These are phyloP conservation scores for Yamagishiella unicocca DNA, from an alignment of 139 green algal genomes.

Conservation along the genomic window DNA sequence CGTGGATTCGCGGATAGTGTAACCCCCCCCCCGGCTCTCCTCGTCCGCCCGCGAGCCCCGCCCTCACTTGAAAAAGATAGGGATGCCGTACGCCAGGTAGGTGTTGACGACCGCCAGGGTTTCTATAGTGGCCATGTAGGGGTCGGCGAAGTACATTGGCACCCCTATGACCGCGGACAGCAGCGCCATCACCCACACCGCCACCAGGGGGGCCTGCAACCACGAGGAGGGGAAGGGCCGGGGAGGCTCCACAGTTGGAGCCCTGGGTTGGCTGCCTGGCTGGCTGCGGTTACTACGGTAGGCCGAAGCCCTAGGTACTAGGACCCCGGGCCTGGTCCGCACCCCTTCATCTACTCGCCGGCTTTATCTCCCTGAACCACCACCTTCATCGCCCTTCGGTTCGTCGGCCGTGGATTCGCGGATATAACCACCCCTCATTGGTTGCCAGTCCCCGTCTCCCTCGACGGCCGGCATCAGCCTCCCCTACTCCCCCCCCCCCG, in stretches of 20 bases:
- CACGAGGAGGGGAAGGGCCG: background rate
- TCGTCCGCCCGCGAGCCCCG: background rate
- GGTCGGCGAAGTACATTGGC: conserved; percentile 9
- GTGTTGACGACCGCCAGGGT: conserved; percentile 38
- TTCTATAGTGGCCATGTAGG: background rate
- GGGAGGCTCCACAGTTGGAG: background rate
- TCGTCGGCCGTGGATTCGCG: too few species aligned
- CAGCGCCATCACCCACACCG: conserved; percentile 4
- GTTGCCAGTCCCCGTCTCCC: too few species aligned
- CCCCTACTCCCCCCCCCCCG: too few species aligned
- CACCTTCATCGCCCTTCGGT: too few species aligned
- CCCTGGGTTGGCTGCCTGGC: background rate
- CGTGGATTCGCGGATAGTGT: too few species aligned
- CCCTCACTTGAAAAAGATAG: conserved; percentile 25
- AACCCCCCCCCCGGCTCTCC: background rate
- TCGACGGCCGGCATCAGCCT: too few species aligned
- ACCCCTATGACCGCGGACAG: background rate
- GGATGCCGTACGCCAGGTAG: conserved; percentile 32
- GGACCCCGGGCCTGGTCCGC: too few species aligned
- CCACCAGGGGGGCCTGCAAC: background rate
- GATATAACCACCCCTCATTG: too few species aligned
- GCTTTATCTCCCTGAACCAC: too few species aligned
- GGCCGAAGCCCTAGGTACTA: background rate
- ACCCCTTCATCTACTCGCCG: too few species aligned
- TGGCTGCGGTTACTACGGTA: background rate